These are phyloP conservation scores for Psidium friedrichsthalianum DNA, from an alignment of 345 rosid genomes.

Conservation along the genomic window DNA sequence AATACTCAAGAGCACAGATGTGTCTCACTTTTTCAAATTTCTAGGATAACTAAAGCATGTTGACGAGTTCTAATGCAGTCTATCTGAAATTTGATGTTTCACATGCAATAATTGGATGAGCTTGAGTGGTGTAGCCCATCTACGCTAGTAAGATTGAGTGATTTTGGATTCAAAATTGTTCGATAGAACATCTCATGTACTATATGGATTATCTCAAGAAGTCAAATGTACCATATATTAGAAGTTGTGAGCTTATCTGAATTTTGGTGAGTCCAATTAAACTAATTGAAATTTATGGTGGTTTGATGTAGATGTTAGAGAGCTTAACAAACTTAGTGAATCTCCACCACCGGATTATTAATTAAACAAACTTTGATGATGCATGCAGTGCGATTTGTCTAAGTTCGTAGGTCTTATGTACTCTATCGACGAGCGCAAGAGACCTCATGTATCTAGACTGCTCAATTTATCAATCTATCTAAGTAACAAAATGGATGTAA, in stretches of 20 bases:
- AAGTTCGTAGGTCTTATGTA: neutral
- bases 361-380: neutral
- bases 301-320: neutral
- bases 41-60: neutral
- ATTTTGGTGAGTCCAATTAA: neutral
- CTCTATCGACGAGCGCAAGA: neutral
- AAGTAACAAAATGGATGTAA: neutral
- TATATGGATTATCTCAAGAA: neutral
- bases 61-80: neutral
- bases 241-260: neutral
- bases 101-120: neutral
- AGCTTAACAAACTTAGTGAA: neutral
- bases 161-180: neutral
- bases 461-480: neutral
- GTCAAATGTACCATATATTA: neutral
- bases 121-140: neutral
- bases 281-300: neutral
- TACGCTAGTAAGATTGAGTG: neutral
- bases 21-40: neutral
- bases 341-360: neutral
- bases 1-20: neutral
- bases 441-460: neutral
- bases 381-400: neutral
- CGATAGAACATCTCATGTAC: neutral
- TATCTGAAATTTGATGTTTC: neutral